phyloP scores from a whole-genome alignment of 768 basidiomycete genomes.

The Asterophora parasitica region DNA sequence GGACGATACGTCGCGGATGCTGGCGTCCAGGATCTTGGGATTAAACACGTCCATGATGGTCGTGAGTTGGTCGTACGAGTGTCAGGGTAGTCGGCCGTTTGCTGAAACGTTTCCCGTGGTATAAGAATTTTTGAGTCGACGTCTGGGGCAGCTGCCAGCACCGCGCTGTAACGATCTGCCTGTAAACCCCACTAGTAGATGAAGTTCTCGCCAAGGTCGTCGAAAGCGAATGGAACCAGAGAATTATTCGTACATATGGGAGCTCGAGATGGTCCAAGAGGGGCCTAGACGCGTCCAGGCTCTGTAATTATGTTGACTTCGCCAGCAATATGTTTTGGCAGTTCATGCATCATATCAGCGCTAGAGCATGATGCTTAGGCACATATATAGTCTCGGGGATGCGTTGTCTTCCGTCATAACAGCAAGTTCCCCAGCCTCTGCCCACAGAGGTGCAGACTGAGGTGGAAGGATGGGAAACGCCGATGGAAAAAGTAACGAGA shows the following conservation, averaged over 20 bases:
- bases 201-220: background rate
- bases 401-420: too few species aligned
- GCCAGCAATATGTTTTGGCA: background rate
- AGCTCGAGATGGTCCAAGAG: slow-evolving; percentile 3
- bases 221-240: background rate
- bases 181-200: slow-evolving; percentile 1
- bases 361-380: background rate
- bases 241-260: background rate
- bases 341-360: background rate
- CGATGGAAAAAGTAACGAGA: too few species aligned
- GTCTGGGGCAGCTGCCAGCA: too few species aligned
- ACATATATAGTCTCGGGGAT: too few species aligned
- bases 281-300: slow-evolving; percentile 13
- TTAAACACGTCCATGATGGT: slow-evolving; percentile 59
- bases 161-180: slow-evolving; percentile 1
- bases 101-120: background rate
- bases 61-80: background rate
- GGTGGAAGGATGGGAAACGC: too few species aligned
- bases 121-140: slow-evolving; percentile 1
- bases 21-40: slow-evolving; percentile 71
- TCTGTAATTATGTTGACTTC: background rate
- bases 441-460: too few species aligned
- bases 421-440: too few species aligned
- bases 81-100: background rate
- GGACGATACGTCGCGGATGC: slow-evolving; percentile 61